Evolutionary conservation across 1,139 yeast species (phyloP), one percentile per base, ranked within the genome.

Genomic region (Blastobotrys illinoisensis): DNA sequence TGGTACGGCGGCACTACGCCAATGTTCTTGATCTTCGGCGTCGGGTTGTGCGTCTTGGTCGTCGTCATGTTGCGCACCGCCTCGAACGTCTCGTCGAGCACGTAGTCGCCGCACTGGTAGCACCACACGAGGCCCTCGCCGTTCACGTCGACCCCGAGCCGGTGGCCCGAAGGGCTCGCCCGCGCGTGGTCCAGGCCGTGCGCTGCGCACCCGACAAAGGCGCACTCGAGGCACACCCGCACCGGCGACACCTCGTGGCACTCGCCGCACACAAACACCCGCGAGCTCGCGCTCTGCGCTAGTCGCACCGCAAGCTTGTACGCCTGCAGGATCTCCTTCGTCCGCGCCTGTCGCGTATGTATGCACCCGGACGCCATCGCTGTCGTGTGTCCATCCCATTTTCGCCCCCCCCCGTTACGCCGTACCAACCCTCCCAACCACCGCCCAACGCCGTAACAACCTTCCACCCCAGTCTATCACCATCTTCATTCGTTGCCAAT

Each of bases 201-300:
- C 44, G 74, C 68, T 71, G 80, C 75, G 67, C 97, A 90, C 1
- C 96, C 96, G 53, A 86, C 82, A 64, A 81, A 84, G 1, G 93
- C 86, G 67, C 97, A 90, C 65, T 88, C 95, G 49, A 90, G 71
- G 70, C 97, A 90, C 73, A 86, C 79, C 61, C 52, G 52, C 16
- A 49, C 21, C 9, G 49, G 49, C 9, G 52, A 43, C 14, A 57
- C 26, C 19, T 49, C 45, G 24, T 50, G 46, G 44, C 58, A 55
- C 11, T 46, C 45, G 14, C 16, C 18, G 44, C 58, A 55, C 11
- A 26, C 28, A 18, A 53, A 50, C 47, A 23, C 48, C 44, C 48
- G 48, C 7, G 50, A 18, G 16, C 23, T 36, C 13, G 6, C 19
- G 20, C 58, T 56, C 20, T 58, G 47, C 1, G 63, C 58, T 11